Percentiles rank a stretch among this genome's conserved stretches.
Conservation (phyloP, 371 early-diverging fungal species). For the Mucor mucedo region DNA sequence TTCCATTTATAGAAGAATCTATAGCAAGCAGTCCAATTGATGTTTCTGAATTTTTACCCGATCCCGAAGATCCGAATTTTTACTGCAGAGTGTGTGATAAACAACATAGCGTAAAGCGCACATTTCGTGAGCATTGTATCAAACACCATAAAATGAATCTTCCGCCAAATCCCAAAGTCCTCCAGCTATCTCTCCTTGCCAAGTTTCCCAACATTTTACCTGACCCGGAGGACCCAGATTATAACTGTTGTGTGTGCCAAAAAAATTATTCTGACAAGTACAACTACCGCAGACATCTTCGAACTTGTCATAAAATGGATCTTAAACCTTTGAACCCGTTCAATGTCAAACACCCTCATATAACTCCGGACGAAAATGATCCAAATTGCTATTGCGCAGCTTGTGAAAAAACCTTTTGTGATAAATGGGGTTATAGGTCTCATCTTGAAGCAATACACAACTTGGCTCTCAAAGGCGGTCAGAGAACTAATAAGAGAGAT, state of each 20-base stretch:
- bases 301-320: neutral
- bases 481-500: neutral
- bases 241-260: conserved; percentile 5
- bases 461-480: neutral
- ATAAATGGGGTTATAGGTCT: neutral
- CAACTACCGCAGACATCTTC: conserved; percentile 1
- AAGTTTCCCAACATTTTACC: neutral
- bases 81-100: neutral
- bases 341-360: neutral
- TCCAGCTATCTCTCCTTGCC: neutral
- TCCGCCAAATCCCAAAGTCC: neutral
- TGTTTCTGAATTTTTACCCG: neutral
- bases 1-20: too few species aligned
- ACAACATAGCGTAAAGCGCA: too few species aligned
- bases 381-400: neutral
- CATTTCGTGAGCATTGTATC: too few species aligned
- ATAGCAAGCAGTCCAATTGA: too few species aligned
- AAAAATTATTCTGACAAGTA: neutral
- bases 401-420: neutral
- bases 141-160: neutral
- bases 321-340: neutral
- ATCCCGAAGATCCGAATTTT: neutral
- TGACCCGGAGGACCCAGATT: neutral
- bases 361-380: neutral
- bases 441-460: neutral